A percentile compares a stretch with the other conserved stretches of the same genome.
Conservation (phyloP, 129 eudicot species). For the Tagetes patula region DNA sequence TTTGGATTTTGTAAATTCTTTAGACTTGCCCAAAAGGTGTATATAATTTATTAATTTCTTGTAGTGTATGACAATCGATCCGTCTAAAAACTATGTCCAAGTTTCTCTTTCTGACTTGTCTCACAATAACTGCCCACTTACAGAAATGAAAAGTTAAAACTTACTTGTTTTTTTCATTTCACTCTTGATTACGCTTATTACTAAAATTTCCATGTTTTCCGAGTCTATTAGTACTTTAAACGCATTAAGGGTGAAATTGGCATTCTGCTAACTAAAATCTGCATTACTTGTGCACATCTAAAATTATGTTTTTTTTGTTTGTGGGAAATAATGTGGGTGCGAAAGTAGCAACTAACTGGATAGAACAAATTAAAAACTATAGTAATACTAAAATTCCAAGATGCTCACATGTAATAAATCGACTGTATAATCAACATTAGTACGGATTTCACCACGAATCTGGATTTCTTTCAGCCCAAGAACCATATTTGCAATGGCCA, state of each 20-base stretch:
- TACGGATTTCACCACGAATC: conserved; percentile 96
- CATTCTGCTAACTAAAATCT: neutral
- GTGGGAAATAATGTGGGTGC: neutral
- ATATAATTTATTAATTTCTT: neutral
- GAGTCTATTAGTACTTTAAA: neutral
- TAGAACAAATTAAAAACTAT: neutral
- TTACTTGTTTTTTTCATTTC: neutral
- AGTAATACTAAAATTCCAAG: neutral
- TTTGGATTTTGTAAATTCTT: neutral
- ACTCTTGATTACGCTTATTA: neutral
- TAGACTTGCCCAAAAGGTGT: neutral
- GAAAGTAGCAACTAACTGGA: neutral
- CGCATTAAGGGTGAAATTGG: neutral
- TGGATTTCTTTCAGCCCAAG: conserved; percentile 98
- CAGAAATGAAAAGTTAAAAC: neutral
- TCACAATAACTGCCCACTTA: neutral
- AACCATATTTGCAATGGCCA: conserved; percentile 99
- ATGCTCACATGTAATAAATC: conserved; percentile 85
- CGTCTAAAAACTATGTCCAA: neutral
- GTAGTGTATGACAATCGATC: neutral
- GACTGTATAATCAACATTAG: conserved; percentile 97
- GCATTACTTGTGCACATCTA: neutral
- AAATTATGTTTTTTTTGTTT: neutral
- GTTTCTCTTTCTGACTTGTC: neutral
- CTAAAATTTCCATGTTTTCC: neutral